Percentiles rank a stretch among this genome's conserved stretches.
These are phyloP conservation scores for Acephala macrosclerotiorum DNA, from an alignment of 2,329 filamentous ascomycete species.

Conservation along the genomic window DNA sequence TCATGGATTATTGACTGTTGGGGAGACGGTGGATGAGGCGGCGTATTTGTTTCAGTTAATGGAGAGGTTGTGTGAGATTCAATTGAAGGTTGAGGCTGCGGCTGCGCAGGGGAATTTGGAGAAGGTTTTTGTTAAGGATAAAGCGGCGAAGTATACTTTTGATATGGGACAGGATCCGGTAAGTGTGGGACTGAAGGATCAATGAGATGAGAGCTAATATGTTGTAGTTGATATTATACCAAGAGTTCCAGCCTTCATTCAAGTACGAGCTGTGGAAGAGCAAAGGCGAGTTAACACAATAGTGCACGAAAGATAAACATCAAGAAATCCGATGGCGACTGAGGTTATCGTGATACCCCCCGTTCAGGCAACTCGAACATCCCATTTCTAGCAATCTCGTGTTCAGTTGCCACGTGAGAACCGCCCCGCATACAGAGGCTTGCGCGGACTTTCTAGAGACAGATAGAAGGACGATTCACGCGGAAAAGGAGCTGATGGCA, in stretches of 20 bases:
- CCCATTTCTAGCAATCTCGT: no score
- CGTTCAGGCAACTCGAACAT: no score
- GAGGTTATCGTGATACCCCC: no score
- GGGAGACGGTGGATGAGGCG: constrained; percentile 15
- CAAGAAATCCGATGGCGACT: no score
- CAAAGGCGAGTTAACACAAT: constrained; percentile 13
- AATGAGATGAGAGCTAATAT: not conserved
- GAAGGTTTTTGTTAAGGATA: constrained; percentile 3
- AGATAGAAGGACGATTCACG: no score
- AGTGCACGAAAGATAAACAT: not conserved
- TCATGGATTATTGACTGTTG: constrained; percentile 56
- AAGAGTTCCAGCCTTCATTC: constrained; percentile 12
- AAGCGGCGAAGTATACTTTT: constrained; percentile 15
- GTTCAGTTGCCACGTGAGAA: no score
- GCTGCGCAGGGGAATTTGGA: not conserved
- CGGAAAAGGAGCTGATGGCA: no score
- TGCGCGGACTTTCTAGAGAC: no score
- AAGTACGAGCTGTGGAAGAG: constrained; percentile 20
- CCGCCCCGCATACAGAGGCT: no score
- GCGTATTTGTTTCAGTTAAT: constrained; percentile 14
- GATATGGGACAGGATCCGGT: constrained; percentile 15
- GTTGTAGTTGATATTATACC: constrained; percentile 1
- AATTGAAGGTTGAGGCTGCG: constrained; percentile 13
- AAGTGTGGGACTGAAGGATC: not conserved
- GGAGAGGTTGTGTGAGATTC: constrained; percentile 13